These are phyloP conservation scores for Blastobotrys arbuscula DNA, from an alignment of 1,139 yeast genomes.

Conservation along the genomic window DNA sequence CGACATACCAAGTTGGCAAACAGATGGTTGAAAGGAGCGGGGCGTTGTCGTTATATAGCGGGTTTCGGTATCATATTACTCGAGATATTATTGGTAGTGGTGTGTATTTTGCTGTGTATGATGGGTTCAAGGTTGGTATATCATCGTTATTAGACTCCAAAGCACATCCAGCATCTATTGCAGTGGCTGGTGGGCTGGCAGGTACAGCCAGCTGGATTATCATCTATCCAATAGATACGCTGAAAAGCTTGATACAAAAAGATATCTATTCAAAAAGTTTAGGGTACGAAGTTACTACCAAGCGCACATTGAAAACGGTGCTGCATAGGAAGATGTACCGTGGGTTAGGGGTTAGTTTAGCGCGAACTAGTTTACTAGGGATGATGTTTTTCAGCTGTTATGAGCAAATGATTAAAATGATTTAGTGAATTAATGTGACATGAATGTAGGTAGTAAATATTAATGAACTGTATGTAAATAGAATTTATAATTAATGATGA, in stretches of 20 bases:
- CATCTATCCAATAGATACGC: slow-evolving; percentile 76
- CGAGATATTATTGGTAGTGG: slow-evolving; percentile 72
- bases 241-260: slow-evolving; percentile 67
- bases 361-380: slow-evolving; percentile 66
- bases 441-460: too few relatives aligned
- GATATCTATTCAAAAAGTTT: slow-evolving; percentile 66
- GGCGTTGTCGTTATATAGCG: slow-evolving; percentile 59
- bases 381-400: slow-evolving; percentile 70
- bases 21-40: slow-evolving; percentile 58
- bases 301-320: slow-evolving; percentile 30
- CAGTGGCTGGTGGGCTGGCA: slow-evolving; percentile 73
- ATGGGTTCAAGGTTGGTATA: slow-evolving; percentile 47
- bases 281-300: slow-evolving; percentile 44
- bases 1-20: slow-evolving; percentile 44
- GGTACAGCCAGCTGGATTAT: slow-evolving; percentile 70
- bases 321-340: slow-evolving; percentile 50
- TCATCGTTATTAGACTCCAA: slow-evolving; percentile 24
- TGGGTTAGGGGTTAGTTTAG: slow-evolving; percentile 69
- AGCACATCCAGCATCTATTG: slow-evolving; percentile 38
- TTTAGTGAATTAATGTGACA: slow-evolving; percentile 10
- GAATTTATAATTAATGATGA: too few relatives aligned
- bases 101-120: slow-evolving; percentile 68
- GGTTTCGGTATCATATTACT: slow-evolving; percentile 56
- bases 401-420: slow-evolving; percentile 40
- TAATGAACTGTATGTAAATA: too few relatives aligned